Conservation (phyloP, 441 rosid genomes). For the Erodium trifolium region DNA sequence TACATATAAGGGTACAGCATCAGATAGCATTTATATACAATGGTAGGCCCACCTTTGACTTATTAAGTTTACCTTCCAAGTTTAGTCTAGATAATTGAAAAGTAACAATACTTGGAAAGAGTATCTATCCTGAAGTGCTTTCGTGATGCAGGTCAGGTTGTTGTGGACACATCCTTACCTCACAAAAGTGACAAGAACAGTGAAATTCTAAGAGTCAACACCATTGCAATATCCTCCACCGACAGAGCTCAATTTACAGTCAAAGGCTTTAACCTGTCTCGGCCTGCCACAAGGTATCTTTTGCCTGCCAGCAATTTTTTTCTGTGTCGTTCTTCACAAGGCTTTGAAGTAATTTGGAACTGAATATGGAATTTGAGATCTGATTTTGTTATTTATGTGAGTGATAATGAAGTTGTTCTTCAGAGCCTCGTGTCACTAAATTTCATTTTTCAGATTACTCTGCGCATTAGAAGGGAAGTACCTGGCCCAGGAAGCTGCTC, state of each 20-base stretch:
- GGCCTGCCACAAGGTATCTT: constrained; percentile 58
- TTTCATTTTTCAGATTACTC: constrained; percentile 47
- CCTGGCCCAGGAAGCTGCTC: constrained; percentile 47
- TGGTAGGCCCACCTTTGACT: constrained; percentile 39
- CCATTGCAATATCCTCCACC: constrained; percentile 63
- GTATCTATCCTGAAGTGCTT: constrained; percentile 6
- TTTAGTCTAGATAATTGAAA: constrained; percentile 1
- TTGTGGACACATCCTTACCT: constrained; percentile 59
- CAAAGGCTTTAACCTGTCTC: constrained; percentile 66
- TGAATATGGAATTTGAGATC: constrained; percentile 1
- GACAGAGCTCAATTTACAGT: constrained; percentile 53
- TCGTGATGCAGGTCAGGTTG: constrained; percentile 61
- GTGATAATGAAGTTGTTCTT: not conserved
- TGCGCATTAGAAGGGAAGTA: constrained; percentile 85
- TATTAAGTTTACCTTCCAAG: not conserved
- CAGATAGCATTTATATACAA: constrained; percentile 67
- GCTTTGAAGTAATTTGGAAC: not conserved
- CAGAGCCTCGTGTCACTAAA: not conserved
- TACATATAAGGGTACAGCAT: constrained; percentile 57
- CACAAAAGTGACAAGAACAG: constrained; percentile 44
- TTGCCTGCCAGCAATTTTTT: constrained; percentile 11
- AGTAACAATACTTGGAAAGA: too few relatives aligned
- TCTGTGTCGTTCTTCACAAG: constrained; percentile 1
- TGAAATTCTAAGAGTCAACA: constrained; percentile 55
- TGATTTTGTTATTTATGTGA: constrained; percentile 8